Evolutionary conservation across 2,329 filamentous ascomycete species (phyloP).

Genomic region (Colletotrichum simmondsii): DNA sequence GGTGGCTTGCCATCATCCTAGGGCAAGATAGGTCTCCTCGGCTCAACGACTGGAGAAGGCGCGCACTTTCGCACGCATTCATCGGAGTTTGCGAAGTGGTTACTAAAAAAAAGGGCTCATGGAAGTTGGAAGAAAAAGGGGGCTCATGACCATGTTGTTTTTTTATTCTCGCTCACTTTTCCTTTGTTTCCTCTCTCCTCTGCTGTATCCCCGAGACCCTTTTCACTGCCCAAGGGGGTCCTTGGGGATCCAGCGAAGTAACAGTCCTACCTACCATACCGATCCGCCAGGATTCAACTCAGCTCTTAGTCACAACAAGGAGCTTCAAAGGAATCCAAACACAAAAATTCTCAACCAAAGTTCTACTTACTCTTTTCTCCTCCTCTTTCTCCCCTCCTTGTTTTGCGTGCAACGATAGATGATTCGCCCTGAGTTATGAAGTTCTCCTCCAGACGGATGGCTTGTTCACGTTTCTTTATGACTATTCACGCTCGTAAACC

Average conservation of each 20-base stretch:
- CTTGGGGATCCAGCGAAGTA: constrained; percentile 9
- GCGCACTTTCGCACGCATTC: constrained; percentile 34
- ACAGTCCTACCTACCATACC: background rate
- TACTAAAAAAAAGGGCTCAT: constrained; percentile 32
- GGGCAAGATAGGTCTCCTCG: constrained; percentile 25
- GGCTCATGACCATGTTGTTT: constrained; percentile 29
- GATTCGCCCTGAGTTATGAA: background rate
- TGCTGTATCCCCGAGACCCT: constrained; percentile 23
- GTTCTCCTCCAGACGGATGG: background rate
- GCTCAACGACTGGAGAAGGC: constrained; percentile 34
- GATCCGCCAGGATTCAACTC: constrained; percentile 16
- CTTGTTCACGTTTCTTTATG: background rate
- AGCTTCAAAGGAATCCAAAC: constrained; percentile 21
- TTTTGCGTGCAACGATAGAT: constrained; percentile 25
- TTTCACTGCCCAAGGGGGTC: constrained; percentile 13
- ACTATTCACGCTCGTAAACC: background rate
- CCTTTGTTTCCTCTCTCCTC: constrained; percentile 27
- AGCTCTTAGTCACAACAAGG: constrained; percentile 26
- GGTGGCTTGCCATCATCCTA: background rate
- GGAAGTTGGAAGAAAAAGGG: constrained; percentile 34
- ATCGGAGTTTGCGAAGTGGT: constrained; percentile 36
- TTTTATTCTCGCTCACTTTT: constrained; percentile 13
- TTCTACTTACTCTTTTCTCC: constrained; percentile 15
- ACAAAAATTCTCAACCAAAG: constrained; percentile 30
- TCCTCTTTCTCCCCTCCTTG: background rate